These are phyloP conservation scores for Dendrobium catenatum DNA, from an alignment of 106 monocot genomes.

Conservation along the genomic window DNA sequence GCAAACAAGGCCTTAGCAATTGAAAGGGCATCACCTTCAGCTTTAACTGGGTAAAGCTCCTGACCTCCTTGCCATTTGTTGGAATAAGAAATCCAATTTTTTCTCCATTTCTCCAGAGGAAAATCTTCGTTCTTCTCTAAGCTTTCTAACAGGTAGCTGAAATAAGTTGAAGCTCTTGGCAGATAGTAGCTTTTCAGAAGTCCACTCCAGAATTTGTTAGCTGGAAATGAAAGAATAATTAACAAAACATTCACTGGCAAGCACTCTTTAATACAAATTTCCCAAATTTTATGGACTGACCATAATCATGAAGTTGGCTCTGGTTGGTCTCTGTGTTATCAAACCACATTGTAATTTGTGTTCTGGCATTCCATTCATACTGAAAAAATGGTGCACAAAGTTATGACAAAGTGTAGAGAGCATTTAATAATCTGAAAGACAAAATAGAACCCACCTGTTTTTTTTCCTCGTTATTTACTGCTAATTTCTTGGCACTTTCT, in stretches of 20 bases:
- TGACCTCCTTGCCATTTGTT: constrained; percentile 76
- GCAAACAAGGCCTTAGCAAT: constrained; percentile 63
- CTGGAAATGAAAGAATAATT: constrained; percentile 21
- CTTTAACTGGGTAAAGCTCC: constrained; percentile 54
- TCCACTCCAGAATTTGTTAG: constrained; percentile 96
- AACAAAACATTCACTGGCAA: constrained; percentile 1
- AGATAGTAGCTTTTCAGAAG: constrained; percentile 76
- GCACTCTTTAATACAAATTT: background rate
- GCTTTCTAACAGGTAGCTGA: constrained; percentile 49
- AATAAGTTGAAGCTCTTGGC: constrained; percentile 80
- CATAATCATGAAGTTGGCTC: constrained; percentile 96
- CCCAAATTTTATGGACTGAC: constrained; percentile 32
- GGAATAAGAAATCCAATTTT: constrained; percentile 87
- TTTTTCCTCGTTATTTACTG: constrained; percentile 35
- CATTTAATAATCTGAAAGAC: background rate
- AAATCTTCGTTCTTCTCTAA: constrained; percentile 46
- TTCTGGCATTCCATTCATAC: constrained; percentile 99
- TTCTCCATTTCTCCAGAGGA: constrained; percentile 63
- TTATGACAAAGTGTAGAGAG: background rate
- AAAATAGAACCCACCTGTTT: constrained; percentile 36
- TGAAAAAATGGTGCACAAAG: constrained; percentile 8
- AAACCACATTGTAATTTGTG: constrained; percentile 97
- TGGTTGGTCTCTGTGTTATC: constrained; percentile 73
- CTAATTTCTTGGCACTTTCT: constrained; percentile 67
- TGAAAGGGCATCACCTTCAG: constrained; percentile 55